Base-by-base conservation (phyloP, 1,284 basidiomycete species). In the Inonotus obliquus region DNA sequence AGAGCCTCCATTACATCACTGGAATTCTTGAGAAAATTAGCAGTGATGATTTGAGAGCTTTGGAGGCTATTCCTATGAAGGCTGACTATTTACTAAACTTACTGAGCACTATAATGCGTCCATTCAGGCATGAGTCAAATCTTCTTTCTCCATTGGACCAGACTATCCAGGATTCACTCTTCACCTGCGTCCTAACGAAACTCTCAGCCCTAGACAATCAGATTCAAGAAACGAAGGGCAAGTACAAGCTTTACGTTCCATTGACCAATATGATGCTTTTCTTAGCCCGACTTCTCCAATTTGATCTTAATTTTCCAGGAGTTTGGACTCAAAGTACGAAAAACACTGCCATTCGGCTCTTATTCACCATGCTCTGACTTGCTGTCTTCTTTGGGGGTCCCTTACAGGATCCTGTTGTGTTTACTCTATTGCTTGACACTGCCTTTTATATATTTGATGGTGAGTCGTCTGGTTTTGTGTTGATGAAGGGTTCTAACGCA, bases 361-460 rank as follows among this genome's bases (percentile, higher is more conserved):
- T 81, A 37, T 69, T 71, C 4, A 71, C 74, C 0, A 67, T 91
- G 35, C 80, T 86, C 48, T 75, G 76, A 19, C 73, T 92, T 35
- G 76, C 79, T 5, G 67, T 86, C 72, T 87, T 91, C 67, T 53
- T 86, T 77, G 32, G 23, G 56, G 73, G 79, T 11, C 81, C 82
- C 19, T 72, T 76, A 44, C 73, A 76, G 55, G 81, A 87, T 67
- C 72, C 80, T 0, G 76, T 84, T 49, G 75, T 81, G 49, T 91
- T 85, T 70, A 79, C 85, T 0, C 71, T 91, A 29, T 73, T 91
- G 27, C 73, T 90, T 13, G 90, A 92, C 73, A 92, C 89, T 1
- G 74, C 89, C 0, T 84, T 83, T 67, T 89, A 86, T 69, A 72
- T 89, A 7, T 76, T 88, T 44, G 89, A 92, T 68, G 91, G 90